Percentiles rank a stretch among this genome's conserved stretches.
phyloP scores from a whole-genome alignment of 2,329 filamentous ascomycete genomes.

The Diaporthe capsici region DNA sequence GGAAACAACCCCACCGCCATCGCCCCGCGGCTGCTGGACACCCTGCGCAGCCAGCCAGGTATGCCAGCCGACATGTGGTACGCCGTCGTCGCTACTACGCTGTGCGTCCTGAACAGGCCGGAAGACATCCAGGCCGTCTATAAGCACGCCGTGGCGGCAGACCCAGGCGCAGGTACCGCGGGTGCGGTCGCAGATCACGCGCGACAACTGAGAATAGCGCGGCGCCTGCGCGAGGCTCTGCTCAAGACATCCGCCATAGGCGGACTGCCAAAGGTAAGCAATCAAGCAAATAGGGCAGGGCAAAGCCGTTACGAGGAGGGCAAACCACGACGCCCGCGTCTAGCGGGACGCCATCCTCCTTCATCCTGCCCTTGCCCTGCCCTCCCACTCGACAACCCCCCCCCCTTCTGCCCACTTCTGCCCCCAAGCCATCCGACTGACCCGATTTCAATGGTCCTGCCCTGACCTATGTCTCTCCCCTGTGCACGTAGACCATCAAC shows the following conservation, averaged over 20 bases:
- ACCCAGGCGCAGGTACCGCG: conserved; percentile 42
- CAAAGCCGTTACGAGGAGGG: conserved; percentile 11
- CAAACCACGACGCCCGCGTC: conserved; percentile 28
- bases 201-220: conserved; percentile 56
- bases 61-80: conserved; percentile 64
- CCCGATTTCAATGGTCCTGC: conserved; percentile 43
- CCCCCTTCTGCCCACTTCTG: neutral
- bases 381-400: neutral
- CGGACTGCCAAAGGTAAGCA: conserved; percentile 63
- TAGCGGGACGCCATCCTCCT: conserved; percentile 9
- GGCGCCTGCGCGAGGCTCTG: conserved; percentile 64
- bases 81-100: conserved; percentile 60
- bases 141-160: conserved; percentile 56
- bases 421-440: conserved; percentile 3
- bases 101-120: conserved; percentile 63
- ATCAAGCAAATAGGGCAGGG: neutral
- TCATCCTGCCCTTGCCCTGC: neutral
- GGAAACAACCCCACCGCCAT: conserved; percentile 49
- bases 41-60: conserved; percentile 56
- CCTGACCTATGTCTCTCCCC: conserved; percentile 14
- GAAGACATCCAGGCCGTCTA: conserved; percentile 63
- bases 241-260: conserved; percentile 63
- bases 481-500: conserved; percentile 58
- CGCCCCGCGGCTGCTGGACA: conserved; percentile 58
- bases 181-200: conserved; percentile 48